These are phyloP conservation scores for Fusarium udum DNA, from an alignment of 2,329 filamentous ascomycete genomes.

Conservation along the genomic window DNA sequence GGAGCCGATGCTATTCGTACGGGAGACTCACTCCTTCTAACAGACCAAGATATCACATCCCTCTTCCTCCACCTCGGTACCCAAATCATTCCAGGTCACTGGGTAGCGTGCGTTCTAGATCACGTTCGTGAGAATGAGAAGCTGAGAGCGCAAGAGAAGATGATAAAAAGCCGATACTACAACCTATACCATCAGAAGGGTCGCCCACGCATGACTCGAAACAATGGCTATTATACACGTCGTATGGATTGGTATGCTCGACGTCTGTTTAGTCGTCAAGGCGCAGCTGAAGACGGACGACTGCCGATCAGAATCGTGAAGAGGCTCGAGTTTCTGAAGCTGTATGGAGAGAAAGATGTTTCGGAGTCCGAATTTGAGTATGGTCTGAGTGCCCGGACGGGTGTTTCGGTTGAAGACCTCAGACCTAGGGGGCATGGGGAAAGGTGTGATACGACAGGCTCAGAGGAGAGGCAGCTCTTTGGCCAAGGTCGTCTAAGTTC, in stretches of 20 bases:
- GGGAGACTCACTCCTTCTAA: neutral
- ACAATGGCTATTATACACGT: neutral
- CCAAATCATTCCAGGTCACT: rapidly evolving
- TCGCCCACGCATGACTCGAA: neutral
- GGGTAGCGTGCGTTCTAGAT: neutral
- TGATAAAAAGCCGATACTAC: neutral
- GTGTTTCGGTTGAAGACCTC: too few relatives aligned
- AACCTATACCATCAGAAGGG: neutral
- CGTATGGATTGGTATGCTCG: neutral
- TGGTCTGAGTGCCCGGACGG: neutral
- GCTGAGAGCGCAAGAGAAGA: neutral
- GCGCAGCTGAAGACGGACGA: rapidly evolving
- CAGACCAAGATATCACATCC: neutral
- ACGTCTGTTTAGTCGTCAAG: neutral
- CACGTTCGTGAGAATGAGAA: neutral
- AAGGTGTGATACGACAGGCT: rapidly evolving
- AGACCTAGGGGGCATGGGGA: neutral
- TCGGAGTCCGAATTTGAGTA: neutral
- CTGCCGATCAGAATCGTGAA: rapidly evolving
- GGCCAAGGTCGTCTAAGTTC: rapidly evolving
- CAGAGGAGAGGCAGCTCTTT: rapidly evolving
- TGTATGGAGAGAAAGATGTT: too few relatives aligned
- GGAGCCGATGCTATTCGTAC: neutral
- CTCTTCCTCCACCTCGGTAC: neutral
- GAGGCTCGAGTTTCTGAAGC: neutral